Base-by-base conservation (phyloP, 1,284 basidiomycete species). In the Sporisorium iseilematis-ciliati region DNA sequence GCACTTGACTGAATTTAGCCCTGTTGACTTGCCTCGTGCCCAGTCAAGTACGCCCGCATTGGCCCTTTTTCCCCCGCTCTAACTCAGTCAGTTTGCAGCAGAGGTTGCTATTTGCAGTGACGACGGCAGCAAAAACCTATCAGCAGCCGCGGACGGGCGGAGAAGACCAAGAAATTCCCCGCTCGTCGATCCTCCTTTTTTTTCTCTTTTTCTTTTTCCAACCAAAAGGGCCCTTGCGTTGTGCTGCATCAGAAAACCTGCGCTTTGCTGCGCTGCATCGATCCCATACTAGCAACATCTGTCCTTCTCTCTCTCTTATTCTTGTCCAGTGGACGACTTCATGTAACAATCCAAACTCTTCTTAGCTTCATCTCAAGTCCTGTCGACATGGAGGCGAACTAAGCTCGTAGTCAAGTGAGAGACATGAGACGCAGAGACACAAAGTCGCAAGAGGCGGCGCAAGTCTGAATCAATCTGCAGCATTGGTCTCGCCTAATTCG, bases 131-230 rank as follows among this genome's bases (percentile, higher is more conserved):
- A 48, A n/a, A n/a, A n/a, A 21, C 43, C 23, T 16, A 45, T 45
- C 45, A 46, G 18, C 29, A 18, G 35, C 35, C 35, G 35, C 35
- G 35, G 35, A 38, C 14, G 35, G 31, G 48, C 29, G 48, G 29
- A 10, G 1, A 29, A 26, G 8, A 55, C 25, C 25, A 8, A 55
- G 23, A 33, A 57, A 49, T 57, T 57, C 45, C 45, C 55, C 55
- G 55, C 55, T 57, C 43, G 55, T 57, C 55, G 45, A 48, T 57
- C 41, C 54, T 35, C 43, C 16, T 5, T 41, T 25, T 42, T 4
- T 14, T 8, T 40, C 25, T 46, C 40, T 41, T 23, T 29, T 3
- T 8, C n/a, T n/a, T 43, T 7, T 12, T 4, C 40, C 14, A 51
- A 20, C 8, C 50, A 29, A 38, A n/a, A 31, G 35, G 52, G 52